These are phyloP conservation scores for Bassia scoparia DNA, from an alignment of 148 eudicot genomes.

Conservation along the genomic window DNA sequence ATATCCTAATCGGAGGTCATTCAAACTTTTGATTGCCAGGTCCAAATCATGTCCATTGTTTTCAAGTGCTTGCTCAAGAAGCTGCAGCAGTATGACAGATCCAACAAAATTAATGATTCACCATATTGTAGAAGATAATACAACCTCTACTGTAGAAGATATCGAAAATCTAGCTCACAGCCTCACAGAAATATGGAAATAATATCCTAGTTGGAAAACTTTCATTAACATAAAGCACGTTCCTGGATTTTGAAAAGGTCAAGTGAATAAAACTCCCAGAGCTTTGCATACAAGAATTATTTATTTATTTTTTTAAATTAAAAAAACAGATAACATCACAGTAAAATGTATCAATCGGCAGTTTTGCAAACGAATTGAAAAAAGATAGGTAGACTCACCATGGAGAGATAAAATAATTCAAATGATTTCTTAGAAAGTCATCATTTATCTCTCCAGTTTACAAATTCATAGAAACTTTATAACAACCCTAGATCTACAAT, in stretches of 20 bases:
- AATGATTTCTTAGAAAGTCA: no score
- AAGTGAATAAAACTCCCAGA: not conserved
- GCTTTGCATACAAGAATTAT: no score
- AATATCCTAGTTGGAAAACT: not conserved
- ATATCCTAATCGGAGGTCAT: conserved; percentile 63
- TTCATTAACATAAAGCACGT: not conserved
- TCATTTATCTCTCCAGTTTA: no score
- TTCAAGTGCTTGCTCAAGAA: conserved; percentile 69
- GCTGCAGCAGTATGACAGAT: conserved; percentile 31
- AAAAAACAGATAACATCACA: no score
- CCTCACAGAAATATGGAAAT: no score
- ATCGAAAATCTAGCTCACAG: no score
- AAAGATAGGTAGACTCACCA: no score
- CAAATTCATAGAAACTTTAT: not conserved
- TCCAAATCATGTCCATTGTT: conserved; percentile 75
- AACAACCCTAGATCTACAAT: not conserved
- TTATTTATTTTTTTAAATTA: no score
- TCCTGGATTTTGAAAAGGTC: not conserved
- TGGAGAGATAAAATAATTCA: no score
- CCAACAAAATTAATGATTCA: not conserved
- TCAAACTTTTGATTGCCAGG: conserved; percentile 66
- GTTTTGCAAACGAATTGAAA: no score
- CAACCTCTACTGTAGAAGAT: no score
- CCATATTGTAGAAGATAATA: not conserved
- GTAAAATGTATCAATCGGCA: no score